A percentile compares a stretch with the other conserved stretches of the same genome.
Evolutionary conservation across 768 basidiomycete genomes (phyloP).

Genomic region (Amanita inopinata): DNA sequence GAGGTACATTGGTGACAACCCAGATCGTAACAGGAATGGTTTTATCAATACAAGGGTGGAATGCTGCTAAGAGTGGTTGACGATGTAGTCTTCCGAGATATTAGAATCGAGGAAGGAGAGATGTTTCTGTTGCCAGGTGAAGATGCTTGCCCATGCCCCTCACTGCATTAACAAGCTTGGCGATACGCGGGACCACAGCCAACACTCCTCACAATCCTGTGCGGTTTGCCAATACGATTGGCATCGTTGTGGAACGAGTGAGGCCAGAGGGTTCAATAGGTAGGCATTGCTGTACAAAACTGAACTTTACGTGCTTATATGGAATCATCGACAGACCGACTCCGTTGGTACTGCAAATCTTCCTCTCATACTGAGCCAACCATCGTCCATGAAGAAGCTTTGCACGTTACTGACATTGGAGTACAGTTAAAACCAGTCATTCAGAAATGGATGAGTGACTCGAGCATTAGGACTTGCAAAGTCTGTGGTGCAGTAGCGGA

Average conservation of each 20-base stretch:
- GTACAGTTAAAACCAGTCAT: conserved; percentile 92
- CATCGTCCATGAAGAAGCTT: conserved; percentile 52
- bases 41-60: conserved; percentile 91
- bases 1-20: neutral
- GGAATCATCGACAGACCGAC: conserved; percentile 47
- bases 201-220: conserved; percentile 97
- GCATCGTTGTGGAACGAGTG: conserved; percentile 83
- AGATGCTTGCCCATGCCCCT: conserved; percentile 12
- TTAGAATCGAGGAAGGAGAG: conserved; percentile 86
- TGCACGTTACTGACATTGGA: conserved; percentile 86
- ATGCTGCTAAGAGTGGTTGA: conserved; percentile 89
- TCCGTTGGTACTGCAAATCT: conserved; percentile 87
- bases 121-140: conserved; percentile 93
- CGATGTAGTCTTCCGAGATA: conserved; percentile 71
- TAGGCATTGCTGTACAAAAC: conserved; percentile 21
- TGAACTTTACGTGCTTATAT: neutral
- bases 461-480: conserved; percentile 56
- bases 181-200: conserved; percentile 40
- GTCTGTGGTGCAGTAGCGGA: conserved; percentile 49
- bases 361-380: conserved; percentile 36
- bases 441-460: conserved; percentile 66
- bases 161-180: no score
- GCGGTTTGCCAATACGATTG: conserved; percentile 82
- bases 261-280: conserved; percentile 70
- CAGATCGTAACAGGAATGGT: conserved; percentile 80